These are phyloP conservation scores for Raffaelea albimanens DNA, from an alignment of 2,329 filamentous ascomycete species.

Conservation along the genomic window DNA sequence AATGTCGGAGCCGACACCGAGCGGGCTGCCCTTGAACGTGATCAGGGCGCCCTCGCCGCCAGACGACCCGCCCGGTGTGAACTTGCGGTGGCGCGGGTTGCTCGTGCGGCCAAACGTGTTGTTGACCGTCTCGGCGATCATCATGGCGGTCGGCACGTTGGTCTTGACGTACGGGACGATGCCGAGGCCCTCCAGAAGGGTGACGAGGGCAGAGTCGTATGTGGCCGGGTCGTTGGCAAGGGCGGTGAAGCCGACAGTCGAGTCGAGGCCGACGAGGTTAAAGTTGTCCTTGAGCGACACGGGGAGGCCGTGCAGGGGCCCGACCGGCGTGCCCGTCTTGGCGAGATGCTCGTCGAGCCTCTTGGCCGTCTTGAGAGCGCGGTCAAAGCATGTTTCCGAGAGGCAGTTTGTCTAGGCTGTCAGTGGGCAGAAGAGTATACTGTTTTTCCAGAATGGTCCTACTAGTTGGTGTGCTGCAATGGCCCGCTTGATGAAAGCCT, in stretches of 20 bases:
- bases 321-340: constrained; percentile 36
- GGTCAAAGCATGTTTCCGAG: constrained; percentile 43
- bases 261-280: constrained; percentile 49
- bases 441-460: constrained; percentile 2
- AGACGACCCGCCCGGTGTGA: constrained; percentile 56
- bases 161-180: constrained; percentile 50
- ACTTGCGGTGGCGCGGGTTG: constrained; percentile 49
- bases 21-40: constrained; percentile 43
- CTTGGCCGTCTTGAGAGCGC: constrained; percentile 37
- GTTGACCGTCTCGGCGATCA: constrained; percentile 60
- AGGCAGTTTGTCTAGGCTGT: constrained; percentile 34
- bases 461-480: constrained; percentile 27
- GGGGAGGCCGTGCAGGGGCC: constrained; percentile 57
- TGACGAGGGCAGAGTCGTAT: constrained; percentile 29
- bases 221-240: constrained; percentile 48
- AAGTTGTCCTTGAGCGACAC: constrained; percentile 65
- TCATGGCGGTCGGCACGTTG: constrained; percentile 51
- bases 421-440: background rate
- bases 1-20: constrained; percentile 59
- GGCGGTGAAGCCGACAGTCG: constrained; percentile 54
- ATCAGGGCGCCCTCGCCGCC: constrained; percentile 60
- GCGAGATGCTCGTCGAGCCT: constrained; percentile 39
- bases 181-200: constrained; percentile 34
- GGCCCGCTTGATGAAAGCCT: constrained; percentile 29
- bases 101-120: constrained; percentile 54